Evolutionary conservation across 768 basidiomycete genomes (phyloP).

Genomic region (Russula lepida): DNA sequence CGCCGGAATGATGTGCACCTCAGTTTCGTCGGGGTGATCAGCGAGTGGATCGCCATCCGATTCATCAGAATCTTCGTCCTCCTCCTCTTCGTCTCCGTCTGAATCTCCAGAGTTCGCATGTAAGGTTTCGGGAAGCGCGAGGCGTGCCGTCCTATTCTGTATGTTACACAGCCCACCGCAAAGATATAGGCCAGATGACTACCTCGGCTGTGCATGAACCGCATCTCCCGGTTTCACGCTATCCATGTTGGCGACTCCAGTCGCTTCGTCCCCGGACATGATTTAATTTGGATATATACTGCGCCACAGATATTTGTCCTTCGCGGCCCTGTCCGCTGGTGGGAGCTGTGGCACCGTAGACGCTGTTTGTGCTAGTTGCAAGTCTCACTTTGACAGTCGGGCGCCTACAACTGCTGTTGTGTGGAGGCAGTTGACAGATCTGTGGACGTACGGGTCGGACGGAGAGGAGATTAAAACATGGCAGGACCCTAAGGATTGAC

Average conservation of each 20-base stretch:
- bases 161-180: not conserved
- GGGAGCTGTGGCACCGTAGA: not conserved
- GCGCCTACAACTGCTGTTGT: not conserved
- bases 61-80: constrained; percentile 25
- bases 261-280: constrained; percentile 8
- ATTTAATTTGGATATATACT: not conserved
- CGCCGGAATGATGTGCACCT: constrained; percentile 39
- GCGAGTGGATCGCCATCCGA: constrained; percentile 51
- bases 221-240: not conserved
- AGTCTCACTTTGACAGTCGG: not conserved
- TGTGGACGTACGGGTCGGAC: not conserved
- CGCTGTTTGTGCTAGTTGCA: not conserved
- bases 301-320: not conserved
- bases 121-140: constrained; percentile 12
- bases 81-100: constrained; percentile 50
- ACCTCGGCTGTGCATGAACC: constrained; percentile 4
- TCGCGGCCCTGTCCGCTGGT: not conserved
- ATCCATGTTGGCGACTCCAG: not conserved
- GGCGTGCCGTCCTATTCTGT: constrained; percentile 16
- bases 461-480: not conserved
- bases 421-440: not conserved
- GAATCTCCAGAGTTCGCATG: constrained; percentile 27
- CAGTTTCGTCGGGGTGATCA: constrained; percentile 77
- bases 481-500: not conserved
- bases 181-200: not conserved